Conservation (phyloP, 352 stramenopile genomes). For the Nothophytophthora sp. region DNA sequence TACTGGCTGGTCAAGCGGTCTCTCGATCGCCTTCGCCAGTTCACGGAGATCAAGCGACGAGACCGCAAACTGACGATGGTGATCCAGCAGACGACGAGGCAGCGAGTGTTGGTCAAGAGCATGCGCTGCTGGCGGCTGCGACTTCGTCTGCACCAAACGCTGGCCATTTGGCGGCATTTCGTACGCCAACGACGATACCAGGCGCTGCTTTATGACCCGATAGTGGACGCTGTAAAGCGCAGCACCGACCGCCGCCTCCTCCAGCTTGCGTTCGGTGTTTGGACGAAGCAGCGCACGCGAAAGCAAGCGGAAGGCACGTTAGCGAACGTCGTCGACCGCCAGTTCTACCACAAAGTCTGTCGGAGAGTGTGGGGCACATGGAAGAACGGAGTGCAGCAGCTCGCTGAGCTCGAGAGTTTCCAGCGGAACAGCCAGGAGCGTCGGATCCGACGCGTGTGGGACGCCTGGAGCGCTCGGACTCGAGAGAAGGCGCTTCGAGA, state of each 20-base stretch:
- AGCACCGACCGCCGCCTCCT: constrained; percentile 10
- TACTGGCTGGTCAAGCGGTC: constrained; percentile 32
- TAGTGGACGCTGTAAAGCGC: constrained; percentile 2
- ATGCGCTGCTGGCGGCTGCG: constrained; percentile 25
- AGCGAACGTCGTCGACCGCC: constrained; percentile 19
- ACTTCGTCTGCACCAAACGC: constrained; percentile 11
- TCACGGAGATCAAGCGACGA: constrained; percentile 14
- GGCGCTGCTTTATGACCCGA: constrained; percentile 8
- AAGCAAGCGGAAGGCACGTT: constrained; percentile 7
- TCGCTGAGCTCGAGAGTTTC: constrained; percentile 15
- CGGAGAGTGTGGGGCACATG: constrained; percentile 17
- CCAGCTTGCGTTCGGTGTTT: constrained; percentile 13
- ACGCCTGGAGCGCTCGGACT: constrained; percentile 17
- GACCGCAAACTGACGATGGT: constrained; percentile 12
- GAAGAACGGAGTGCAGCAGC: constrained; percentile 9
- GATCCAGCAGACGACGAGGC: constrained; percentile 9
- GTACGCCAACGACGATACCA: constrained; percentile 9
- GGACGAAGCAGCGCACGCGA: constrained; percentile 8
- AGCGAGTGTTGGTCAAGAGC: constrained; percentile 9
- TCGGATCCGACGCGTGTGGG: constrained; percentile 18
- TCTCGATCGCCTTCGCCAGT: constrained; percentile 9
- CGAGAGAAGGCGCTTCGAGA: constrained; percentile 19
- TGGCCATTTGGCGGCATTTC: constrained; percentile 14
- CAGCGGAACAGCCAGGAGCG: constrained; percentile 9
- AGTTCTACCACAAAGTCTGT: constrained; percentile 25